These are phyloP conservation scores for Triglochin maritima DNA, from an alignment of 106 monocot genomes.

Conservation along the genomic window DNA sequence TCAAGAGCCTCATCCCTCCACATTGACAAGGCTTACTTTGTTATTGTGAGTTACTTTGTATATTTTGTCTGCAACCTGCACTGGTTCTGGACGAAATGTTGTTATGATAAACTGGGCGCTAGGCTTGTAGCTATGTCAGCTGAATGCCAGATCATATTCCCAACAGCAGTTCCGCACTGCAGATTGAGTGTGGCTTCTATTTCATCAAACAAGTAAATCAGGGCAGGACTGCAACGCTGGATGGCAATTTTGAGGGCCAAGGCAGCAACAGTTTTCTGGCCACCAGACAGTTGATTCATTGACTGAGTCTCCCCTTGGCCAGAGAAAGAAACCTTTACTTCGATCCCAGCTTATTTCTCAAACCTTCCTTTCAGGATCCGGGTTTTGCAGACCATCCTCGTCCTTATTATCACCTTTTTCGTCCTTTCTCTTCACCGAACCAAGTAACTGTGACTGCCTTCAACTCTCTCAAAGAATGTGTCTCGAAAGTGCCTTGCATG, in stretches of 20 bases:
- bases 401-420: constrained; percentile 70
- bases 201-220: constrained; percentile 98
- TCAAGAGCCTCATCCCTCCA: constrained; percentile 83
- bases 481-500: constrained; percentile 84
- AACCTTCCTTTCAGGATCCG: constrained; percentile 92
- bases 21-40: constrained; percentile 81
- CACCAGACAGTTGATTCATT: constrained; percentile 98
- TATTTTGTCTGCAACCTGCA: constrained; percentile 95
- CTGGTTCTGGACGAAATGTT: constrained; percentile 83
- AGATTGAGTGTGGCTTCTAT: constrained; percentile 96
- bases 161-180: constrained; percentile 96
- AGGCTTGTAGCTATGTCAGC: constrained; percentile 81
- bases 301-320: constrained; percentile 99
- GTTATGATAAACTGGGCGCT: constrained; percentile 96
- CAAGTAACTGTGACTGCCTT: constrained; percentile 88
- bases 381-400: constrained; percentile 65
- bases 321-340: constrained; percentile 99
- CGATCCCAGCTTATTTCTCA: constrained; percentile 94
- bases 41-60: constrained; percentile 97
- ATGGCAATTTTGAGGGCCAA: constrained; percentile 94
- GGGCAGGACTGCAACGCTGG: constrained; percentile 94
- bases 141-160: constrained; percentile 88
- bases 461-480: constrained; percentile 88
- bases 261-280: constrained; percentile 97
- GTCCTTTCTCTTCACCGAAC: constrained; percentile 99